Evolutionary conservation across 139 green algal genomes (phyloP).

Genomic region (Zygnema cylindricum): DNA sequence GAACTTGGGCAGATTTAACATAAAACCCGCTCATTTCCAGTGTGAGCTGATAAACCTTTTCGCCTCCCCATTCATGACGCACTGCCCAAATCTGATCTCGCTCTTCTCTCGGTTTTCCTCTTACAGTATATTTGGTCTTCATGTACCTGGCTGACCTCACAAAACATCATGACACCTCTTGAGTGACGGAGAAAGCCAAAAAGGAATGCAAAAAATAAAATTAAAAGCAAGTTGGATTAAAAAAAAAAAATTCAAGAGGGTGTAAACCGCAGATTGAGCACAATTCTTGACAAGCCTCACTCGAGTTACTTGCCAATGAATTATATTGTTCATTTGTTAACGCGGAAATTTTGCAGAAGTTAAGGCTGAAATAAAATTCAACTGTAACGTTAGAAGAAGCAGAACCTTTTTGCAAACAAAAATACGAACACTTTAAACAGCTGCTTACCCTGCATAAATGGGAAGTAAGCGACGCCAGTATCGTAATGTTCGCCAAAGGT

Average conservation of each 20-base stretch:
- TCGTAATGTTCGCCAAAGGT: slow-evolving; percentile 52
- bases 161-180: not conserved
- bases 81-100: slow-evolving; percentile 31
- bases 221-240: not conserved
- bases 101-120: slow-evolving; percentile 26
- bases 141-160: slow-evolving; percentile 39
- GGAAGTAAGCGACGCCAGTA: slow-evolving; percentile 52
- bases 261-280: not conserved
- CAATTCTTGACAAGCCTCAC: not conserved
- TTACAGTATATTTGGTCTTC: slow-evolving; percentile 45
- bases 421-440: not conserved
- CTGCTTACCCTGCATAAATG: slow-evolving; percentile 44
- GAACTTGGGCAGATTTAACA: slow-evolving; percentile 53
- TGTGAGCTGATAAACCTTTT: slow-evolving; percentile 49
- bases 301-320: not conserved
- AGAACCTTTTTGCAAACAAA: not conserved
- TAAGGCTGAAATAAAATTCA: not conserved
- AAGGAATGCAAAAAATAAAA: not conserved
- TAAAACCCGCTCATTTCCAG: slow-evolving; percentile 60
- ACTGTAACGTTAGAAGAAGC: not conserved
- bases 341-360: not conserved
- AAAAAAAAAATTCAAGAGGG: not conserved
- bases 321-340: not conserved
- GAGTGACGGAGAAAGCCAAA: not conserved
- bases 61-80: slow-evolving; percentile 55